Percentiles rank a stretch among this genome's conserved stretches.
Evolutionary conservation across 768 basidiomycete species (phyloP).

Genomic region (Clathrus columnatus): DNA sequence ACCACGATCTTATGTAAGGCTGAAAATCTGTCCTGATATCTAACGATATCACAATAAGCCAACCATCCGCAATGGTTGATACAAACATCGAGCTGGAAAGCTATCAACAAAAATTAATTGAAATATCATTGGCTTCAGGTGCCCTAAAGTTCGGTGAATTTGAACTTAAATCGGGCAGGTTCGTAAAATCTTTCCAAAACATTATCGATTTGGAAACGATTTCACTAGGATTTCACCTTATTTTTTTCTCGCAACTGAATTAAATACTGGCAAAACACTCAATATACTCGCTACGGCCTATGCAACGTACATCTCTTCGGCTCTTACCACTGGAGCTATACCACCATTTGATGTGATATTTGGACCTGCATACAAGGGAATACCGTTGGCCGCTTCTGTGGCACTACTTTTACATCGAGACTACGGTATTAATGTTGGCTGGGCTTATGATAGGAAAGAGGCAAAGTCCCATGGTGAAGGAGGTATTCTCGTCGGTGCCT

Average conservation of each 20-base stretch:
- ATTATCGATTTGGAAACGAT: background rate
- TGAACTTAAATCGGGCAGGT: conserved; percentile 93
- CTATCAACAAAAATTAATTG: conserved; percentile 60
- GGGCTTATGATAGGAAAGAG: conserved; percentile 87
- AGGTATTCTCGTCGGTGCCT: conserved; percentile 79
- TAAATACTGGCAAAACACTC: conserved; percentile 78
- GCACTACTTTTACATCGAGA: conserved; percentile 63
- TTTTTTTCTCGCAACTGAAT: conserved; percentile 91
- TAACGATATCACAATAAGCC: no score
- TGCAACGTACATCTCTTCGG: conserved; percentile 63
- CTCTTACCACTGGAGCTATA: conserved; percentile 31
- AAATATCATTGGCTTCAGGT: conserved; percentile 55
- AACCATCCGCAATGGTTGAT: background rate
- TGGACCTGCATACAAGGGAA: conserved; percentile 97
- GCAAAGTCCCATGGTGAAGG: conserved; percentile 95
- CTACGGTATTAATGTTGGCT: conserved; percentile 60
- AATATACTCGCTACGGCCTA: conserved; percentile 72
- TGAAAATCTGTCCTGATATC: no score
- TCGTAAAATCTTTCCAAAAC: background rate
- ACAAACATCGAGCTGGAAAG: conserved; percentile 23
- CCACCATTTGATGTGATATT: conserved; percentile 75
- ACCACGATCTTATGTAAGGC: no score
- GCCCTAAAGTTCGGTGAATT: conserved; percentile 89
- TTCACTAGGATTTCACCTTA: conserved; percentile 73
- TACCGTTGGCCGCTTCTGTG: conserved; percentile 83